Conservation (phyloP, 805 yeast species). For the Yamadazyma laniorum region DNA sequence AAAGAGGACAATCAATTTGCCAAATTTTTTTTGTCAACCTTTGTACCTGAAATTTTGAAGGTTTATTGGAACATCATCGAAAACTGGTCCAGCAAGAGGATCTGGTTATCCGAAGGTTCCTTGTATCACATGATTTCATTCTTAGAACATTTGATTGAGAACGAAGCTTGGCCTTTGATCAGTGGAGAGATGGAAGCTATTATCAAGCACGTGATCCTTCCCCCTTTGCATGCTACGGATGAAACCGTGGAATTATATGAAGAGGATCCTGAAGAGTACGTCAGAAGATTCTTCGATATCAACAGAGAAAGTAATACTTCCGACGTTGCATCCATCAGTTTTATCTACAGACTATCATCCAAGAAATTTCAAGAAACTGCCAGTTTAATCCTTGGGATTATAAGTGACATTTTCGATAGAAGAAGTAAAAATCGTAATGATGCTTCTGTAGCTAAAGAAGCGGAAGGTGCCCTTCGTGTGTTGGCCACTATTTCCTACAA, state of each 20-base stretch:
- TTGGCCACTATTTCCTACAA: conserved; percentile 41
- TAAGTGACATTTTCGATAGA: conserved; percentile 34
- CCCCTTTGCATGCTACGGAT: conserved; percentile 38
- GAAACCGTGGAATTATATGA: conserved; percentile 42
- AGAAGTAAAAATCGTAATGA: conserved; percentile 29
- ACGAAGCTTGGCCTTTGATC: conserved; percentile 37
- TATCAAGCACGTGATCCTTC: conserved; percentile 38
- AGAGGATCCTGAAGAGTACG: conserved; percentile 46
- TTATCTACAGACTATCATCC: conserved; percentile 38
- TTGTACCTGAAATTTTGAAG: conserved; percentile 42
- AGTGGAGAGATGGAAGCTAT: conserved; percentile 41
- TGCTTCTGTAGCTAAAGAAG: conserved; percentile 30
- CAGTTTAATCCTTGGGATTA: conserved; percentile 26
- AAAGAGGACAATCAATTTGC: conserved; percentile 30
- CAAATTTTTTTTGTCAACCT: conserved; percentile 28
- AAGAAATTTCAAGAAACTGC: conserved; percentile 40
- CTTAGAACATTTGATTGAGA: conserved; percentile 41
- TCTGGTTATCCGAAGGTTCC: conserved; percentile 42
- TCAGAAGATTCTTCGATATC: conserved; percentile 45
- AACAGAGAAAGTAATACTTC: conserved; percentile 47
- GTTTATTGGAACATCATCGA: conserved; percentile 45
- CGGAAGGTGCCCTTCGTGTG: conserved; percentile 43
- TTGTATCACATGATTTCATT: conserved; percentile 43
- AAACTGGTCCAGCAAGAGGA: conserved; percentile 35
- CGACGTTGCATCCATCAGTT: conserved; percentile 50